Base-by-base conservation (phyloP, 148 eudicot genomes). In the Rhododendron williamsianum region DNA sequence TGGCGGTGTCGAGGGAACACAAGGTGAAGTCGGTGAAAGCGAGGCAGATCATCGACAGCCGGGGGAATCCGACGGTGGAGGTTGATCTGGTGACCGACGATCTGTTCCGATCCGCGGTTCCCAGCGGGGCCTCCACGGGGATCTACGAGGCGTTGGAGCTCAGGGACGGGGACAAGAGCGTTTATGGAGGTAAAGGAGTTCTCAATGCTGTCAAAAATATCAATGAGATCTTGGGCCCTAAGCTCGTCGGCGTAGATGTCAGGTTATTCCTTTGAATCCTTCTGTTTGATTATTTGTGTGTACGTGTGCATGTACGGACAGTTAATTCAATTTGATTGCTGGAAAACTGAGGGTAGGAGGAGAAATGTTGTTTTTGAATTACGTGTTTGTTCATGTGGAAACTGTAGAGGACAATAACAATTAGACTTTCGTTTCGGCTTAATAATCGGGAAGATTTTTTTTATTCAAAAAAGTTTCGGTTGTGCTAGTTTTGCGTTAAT, bases 41-140 rank as follows among this genome's bases (percentile, higher is more conserved):
- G 2, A 86, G 99, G 81, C 99, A 97, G 93, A 94, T 97, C 89
- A 91, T 97, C 9, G 99, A 97, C 85, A 95, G 98, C 89, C 92
- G 99, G 48, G 99, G 99, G 0, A 97, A 97, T 84, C 98, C 99
- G n/a, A 97, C 99, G 79, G 95, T 97, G 8, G 98, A 97, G 87
- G 99, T 95, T 82, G 99, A 97, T 88, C 93, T 97, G 2, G 84
- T 93, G 49, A 94, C 98, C 18, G 96, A 87, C 82, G 91, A 91
- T 25, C 90, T 96, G 4, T 91, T 91, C 88, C 91, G 98, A 43
- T 97, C 99, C 4, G 99, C 99, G 4, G 99, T 95, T 36, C 98
- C 99, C 0, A 95, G 97, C 84, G 98, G 99, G 9, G 99, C 99
- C 10, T 97, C 99, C 12, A 97, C 99, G 9, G 99, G 99, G 78